Evolutionary conservation across 257 asterid genomes (phyloP), one percentile per base, ranked within the genome.

Genomic region (Striga asiatica): DNA sequence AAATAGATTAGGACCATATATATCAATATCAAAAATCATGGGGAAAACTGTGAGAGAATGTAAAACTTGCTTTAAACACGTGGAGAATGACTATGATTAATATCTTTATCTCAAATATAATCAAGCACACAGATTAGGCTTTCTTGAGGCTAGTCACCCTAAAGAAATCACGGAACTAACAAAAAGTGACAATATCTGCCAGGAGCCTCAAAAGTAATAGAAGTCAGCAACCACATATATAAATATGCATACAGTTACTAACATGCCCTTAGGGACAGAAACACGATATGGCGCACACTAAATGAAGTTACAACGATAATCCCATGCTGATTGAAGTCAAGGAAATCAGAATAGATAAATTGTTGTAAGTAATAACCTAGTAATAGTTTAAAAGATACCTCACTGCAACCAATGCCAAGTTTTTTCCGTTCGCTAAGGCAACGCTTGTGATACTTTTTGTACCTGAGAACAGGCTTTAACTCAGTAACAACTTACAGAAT

Each of bases 371-470:
- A 52, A 54, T 28, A 52, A 37, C 25, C 34, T n/a, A 12, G 31
- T 29, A 46, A 46, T 51, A 28, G 23, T 23, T 34, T 23, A 27
- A 20, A 50, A 60, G 16, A 35, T 76, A 88, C 96, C 96, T 88
- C 85, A 60, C 96, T 84, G 76, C 85, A 76, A 64, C 94, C 94
- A 62, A 78, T 67, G 64, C 96, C 96, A 75, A 76, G 56, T 50
- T 74, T 84, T 74, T 81, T 84, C 48, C 96, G 79, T 39, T 88
- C 94, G 68, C 61, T 68, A 61, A 84, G 84, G 67, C 89, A 84
- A 48, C 94, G 87, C 48, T 81, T 78, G 50, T 81, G 76, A 75
- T 77, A 84, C 76, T 81, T 81, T 69, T 73, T 81, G 80, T 88
- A 88, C 72, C 96, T 88, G 78, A 56, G 65, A 39, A 59, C 65